Conservation (phyloP, 202 grass and related monocot species). For the Bolboschoenoplectus hybrid region DNA sequence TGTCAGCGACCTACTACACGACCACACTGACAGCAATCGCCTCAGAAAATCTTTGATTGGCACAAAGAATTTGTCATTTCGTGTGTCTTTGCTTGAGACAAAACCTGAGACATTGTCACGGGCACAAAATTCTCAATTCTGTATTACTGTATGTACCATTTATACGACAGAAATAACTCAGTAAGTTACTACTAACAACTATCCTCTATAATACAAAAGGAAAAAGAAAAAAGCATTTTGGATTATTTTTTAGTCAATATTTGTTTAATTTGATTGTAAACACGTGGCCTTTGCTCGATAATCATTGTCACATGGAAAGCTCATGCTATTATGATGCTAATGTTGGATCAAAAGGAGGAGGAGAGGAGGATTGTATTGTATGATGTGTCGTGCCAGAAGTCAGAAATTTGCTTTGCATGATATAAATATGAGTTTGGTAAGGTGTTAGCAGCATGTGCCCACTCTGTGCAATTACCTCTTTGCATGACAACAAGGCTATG, state of each 20-base stretch:
- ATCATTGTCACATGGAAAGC: neutral
- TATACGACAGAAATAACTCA: neutral
- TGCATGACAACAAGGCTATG: neutral
- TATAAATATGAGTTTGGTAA: neutral
- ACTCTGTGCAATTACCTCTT: neutral
- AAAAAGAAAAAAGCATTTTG: neutral
- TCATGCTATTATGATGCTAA: neutral
- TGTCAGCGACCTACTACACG: neutral
- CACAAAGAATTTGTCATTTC: neutral
- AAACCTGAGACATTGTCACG: conserved; percentile 11
- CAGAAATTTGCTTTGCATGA: conserved; percentile 12
- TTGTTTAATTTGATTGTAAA: neutral
- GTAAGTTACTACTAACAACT: neutral
- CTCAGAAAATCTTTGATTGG: neutral
- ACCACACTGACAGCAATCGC: neutral
- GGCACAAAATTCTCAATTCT: neutral
- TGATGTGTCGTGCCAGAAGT: conserved; percentile 8
- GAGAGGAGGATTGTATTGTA: neutral
- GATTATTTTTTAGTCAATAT: neutral
- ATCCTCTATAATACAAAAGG: neutral
- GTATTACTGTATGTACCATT: neutral
- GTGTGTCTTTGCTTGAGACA: neutral
- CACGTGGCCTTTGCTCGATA: neutral
- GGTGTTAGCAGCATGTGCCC: neutral
- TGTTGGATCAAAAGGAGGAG: neutral